phyloP scores from a whole-genome alignment of 1,139 yeast species.

The Saccharomyces hybrid region DNA sequence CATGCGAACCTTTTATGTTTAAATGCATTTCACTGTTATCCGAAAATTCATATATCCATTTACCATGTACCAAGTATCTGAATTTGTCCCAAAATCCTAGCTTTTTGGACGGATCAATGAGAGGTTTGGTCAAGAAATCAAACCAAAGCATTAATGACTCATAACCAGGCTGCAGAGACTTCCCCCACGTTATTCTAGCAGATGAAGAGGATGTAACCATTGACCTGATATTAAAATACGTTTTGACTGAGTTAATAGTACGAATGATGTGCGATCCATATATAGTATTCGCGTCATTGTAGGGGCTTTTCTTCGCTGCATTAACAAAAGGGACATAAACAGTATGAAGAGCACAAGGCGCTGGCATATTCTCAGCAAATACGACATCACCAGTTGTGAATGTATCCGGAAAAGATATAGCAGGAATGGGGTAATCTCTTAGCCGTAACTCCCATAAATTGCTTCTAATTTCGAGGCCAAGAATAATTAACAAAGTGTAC shows the following conservation, averaged over 20 bases:
- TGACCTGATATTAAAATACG: constrained; percentile 53
- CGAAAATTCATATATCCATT: constrained; percentile 39
- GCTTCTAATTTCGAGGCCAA: constrained; percentile 36
- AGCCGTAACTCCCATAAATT: constrained; percentile 46
- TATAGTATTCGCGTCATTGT: constrained; percentile 41
- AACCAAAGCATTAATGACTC: constrained; percentile 69
- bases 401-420: constrained; percentile 36
- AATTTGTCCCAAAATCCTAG: constrained; percentile 72
- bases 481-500: constrained; percentile 59
- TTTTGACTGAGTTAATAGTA: constrained; percentile 50
- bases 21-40: constrained; percentile 26
- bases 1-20: constrained; percentile 47
- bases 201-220: constrained; percentile 48
- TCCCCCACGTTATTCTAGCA: constrained; percentile 75
- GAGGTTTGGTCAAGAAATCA: constrained; percentile 71
- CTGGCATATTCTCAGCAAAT: constrained; percentile 44
- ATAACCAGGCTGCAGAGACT: constrained; percentile 68
- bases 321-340: constrained; percentile 54
- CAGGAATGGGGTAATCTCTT: constrained; percentile 54
- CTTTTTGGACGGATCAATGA: constrained; percentile 70
- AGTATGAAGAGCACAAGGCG: constrained; percentile 40
- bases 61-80: constrained; percentile 47
- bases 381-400: constrained; percentile 41
- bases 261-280: constrained; percentile 54
- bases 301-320: constrained; percentile 20